Conservation (phyloP, 805 yeast genomes). For the Wickerhamia fluorescens region DNA sequence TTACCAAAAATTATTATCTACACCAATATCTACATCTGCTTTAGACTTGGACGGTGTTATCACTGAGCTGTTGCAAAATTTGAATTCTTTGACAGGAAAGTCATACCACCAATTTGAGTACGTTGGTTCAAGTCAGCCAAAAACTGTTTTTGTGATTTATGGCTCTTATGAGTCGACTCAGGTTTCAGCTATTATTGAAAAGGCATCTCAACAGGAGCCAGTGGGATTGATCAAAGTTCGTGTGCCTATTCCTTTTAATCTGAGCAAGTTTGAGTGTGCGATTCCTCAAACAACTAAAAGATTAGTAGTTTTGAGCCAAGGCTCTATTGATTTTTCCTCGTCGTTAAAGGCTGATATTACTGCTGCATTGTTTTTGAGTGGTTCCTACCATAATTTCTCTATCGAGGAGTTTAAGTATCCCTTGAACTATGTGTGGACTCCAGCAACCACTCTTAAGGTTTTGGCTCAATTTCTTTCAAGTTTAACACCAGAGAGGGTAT, state of each 20-base stretch:
- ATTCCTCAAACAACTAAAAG: conserved; percentile 54
- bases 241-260: conserved; percentile 75
- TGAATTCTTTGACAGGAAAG: conserved; percentile 52
- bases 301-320: conserved; percentile 64
- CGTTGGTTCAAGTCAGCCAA: conserved; percentile 54
- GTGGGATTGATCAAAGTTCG: conserved; percentile 67
- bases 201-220: conserved; percentile 23
- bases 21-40: conserved; percentile 14
- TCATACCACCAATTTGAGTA: conserved; percentile 60
- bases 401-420: conserved; percentile 50
- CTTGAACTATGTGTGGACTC: conserved; percentile 50
- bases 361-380: conserved; percentile 57
- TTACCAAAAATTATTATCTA: conserved; percentile 29
- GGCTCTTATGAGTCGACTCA: conserved; percentile 64
- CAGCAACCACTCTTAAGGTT: conserved; percentile 43
- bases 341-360: conserved; percentile 63
- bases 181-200: conserved; percentile 39
- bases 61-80: conserved; percentile 37
- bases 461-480: conserved; percentile 34
- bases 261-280: conserved; percentile 47
- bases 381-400: conserved; percentile 26
- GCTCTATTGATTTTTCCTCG: conserved; percentile 27
- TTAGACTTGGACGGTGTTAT: conserved; percentile 29
- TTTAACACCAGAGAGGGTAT: conserved; percentile 21
- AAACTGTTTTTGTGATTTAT: conserved; percentile 73